Percentiles rank a stretch among this genome's conserved stretches.
Evolutionary conservation across 108 stramenopile species (phyloP).

Genomic region (Fragilaria radians): DNA sequence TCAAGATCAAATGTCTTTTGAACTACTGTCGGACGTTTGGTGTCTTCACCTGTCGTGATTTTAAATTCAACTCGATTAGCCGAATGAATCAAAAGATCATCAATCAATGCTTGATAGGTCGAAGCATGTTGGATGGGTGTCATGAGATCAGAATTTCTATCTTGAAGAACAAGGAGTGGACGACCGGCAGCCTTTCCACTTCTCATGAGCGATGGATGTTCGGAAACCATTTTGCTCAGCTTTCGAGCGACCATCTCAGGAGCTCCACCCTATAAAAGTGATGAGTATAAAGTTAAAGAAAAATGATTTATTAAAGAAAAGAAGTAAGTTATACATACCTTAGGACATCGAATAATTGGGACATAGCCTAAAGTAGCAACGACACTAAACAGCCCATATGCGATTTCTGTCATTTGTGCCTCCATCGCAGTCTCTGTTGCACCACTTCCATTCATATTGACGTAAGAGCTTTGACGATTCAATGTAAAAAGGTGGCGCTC

Average conservation of each 20-base stretch:
- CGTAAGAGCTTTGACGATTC: constrained; percentile 77
- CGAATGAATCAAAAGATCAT: constrained; percentile 86
- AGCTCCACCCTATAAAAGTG: constrained; percentile 65
- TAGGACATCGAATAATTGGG: constrained; percentile 89
- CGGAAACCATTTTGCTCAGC: constrained; percentile 75
- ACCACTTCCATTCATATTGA: constrained; percentile 80
- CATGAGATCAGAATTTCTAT: constrained; percentile 91
- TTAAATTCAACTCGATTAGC: constrained; percentile 89
- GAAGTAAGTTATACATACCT: constrained; percentile 21
- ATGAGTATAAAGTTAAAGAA: not conserved
- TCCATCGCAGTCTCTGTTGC: constrained; percentile 80
- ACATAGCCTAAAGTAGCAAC: constrained; percentile 83
- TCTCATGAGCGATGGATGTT: constrained; percentile 69
- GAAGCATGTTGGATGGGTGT: constrained; percentile 89
- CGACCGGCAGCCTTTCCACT: constrained; percentile 43
- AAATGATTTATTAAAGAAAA: constrained; percentile 7
- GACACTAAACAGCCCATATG: constrained; percentile 87
- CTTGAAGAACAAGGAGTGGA: constrained; percentile 92
- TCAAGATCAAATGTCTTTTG: constrained; percentile 91
- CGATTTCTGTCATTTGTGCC: constrained; percentile 72
- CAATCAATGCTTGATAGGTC: constrained; percentile 95
- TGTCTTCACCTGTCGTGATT: constrained; percentile 31
- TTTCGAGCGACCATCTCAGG: constrained; percentile 96
- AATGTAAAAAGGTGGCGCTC: constrained; percentile 85
- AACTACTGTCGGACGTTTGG: constrained; percentile 42